phyloP scores from a whole-genome alignment of 1,284 basidiomycete species.

The Leccinum griseonigrum region DNA sequence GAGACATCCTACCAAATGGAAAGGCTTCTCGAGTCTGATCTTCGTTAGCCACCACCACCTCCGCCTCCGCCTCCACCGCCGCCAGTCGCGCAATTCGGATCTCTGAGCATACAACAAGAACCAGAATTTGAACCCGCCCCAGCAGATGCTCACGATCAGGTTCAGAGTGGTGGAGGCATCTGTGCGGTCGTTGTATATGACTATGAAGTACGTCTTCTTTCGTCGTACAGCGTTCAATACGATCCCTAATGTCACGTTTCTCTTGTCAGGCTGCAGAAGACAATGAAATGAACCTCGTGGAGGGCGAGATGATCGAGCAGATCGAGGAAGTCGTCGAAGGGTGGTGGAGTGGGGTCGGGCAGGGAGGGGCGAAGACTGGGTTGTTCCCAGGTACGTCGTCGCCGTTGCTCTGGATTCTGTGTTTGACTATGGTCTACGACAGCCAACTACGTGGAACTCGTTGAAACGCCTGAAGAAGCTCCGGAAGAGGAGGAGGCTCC shows the following conservation, averaged over 20 bases:
- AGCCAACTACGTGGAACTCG: constrained; percentile 81
- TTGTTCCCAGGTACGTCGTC: constrained; percentile 66
- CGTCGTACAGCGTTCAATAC: neutral
- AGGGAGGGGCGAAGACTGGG: constrained; percentile 61
- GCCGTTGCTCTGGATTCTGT: neutral
- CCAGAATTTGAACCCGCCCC: constrained; percentile 27
- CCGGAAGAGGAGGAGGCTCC: constrained; percentile 32
- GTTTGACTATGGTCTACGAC: constrained; percentile 31
- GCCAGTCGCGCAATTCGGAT: constrained; percentile 19
- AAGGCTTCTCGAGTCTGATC: constrained; percentile 6
- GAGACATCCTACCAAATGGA: neutral
- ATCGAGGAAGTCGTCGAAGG: constrained; percentile 85
- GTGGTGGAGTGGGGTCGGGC: constrained; percentile 80
- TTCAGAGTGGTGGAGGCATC: constrained; percentile 46
- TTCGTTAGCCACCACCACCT: constrained; percentile 21
- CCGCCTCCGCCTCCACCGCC: constrained; percentile 18
- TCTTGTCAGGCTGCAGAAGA: constrained; percentile 66
- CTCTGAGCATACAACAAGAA: constrained; percentile 17
- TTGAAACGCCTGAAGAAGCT: constrained; percentile 47
- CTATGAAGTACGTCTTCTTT: constrained; percentile 57
- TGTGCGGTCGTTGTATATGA: constrained; percentile 71
- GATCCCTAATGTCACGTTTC: neutral
- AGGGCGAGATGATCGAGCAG: constrained; percentile 80
- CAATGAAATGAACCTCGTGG: constrained; percentile 78
- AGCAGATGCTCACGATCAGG: constrained; percentile 24